Conservation (phyloP, 78 protist genomes). For the Dictyostelium capitatum region DNA sequence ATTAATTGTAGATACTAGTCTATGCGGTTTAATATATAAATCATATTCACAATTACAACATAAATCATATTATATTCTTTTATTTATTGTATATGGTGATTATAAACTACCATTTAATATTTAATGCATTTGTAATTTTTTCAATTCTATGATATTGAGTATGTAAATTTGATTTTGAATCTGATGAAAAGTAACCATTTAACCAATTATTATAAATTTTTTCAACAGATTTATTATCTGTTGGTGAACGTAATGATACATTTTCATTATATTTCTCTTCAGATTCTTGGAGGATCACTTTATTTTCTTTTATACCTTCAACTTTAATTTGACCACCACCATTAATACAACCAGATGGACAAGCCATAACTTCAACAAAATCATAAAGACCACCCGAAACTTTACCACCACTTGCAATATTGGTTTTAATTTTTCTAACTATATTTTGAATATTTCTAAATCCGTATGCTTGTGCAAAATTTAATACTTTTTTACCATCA, state of each 20-base stretch:
- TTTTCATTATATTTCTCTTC: constrained; percentile 54
- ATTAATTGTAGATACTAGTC: no score
- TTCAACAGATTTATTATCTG: not conserved
- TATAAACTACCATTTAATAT: constrained; percentile 71
- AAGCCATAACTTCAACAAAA: constrained; percentile 86
- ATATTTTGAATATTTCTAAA: constrained; percentile 97
- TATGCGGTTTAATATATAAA: no score
- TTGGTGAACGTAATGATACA: not conserved
- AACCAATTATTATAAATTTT: constrained; percentile 61
- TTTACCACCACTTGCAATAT: not conserved
- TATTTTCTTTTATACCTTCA: constrained; percentile 35
- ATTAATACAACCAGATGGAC: constrained; percentile 85
- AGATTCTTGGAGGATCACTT: constrained; percentile 21
- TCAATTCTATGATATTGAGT: constrained; percentile 85
- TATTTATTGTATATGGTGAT: not conserved
- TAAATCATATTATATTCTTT: not conserved
- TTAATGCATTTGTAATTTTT: constrained; percentile 64
- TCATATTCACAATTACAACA: no score
- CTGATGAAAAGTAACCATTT: constrained; percentile 69
- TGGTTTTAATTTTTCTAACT: constrained; percentile 86
- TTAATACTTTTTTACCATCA: constrained; percentile 75
- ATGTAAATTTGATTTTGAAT: constrained; percentile 65
- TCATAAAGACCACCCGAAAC: not conserved
- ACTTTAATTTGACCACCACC: constrained; percentile 86
- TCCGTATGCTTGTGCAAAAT: constrained; percentile 92